Percentiles rank a stretch among this genome's conserved stretches.
phyloP scores from a whole-genome alignment of 2,329 filamentous ascomycete genomes.

The Fusarium sulawesiense region DNA sequence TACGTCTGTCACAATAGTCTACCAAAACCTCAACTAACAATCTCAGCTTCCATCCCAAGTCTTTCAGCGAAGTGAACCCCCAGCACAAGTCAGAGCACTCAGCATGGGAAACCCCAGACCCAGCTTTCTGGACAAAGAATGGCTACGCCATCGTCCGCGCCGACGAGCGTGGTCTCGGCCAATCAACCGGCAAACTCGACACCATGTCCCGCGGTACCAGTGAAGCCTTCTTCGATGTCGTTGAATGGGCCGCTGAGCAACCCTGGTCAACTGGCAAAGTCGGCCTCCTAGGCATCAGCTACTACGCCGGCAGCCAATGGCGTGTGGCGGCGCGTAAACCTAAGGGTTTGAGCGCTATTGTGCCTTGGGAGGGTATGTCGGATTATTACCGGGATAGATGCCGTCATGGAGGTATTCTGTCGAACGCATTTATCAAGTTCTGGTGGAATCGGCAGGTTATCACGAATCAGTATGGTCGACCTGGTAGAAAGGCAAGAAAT shows the following conservation, averaged over 20 bases:
- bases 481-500: conserved; percentile 60
- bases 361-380: conserved; percentile 64
- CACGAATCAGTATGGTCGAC: conserved; percentile 73
- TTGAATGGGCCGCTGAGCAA: conserved; percentile 61
- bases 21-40: background rate
- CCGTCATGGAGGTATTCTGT: conserved; percentile 71
- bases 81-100: conserved; percentile 65
- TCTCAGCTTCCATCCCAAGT: conserved; percentile 53
- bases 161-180: conserved; percentile 61
- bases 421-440: conserved; percentile 64
- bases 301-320: conserved; percentile 62
- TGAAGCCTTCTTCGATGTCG: conserved; percentile 61
- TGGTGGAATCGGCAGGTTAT: conserved; percentile 47
- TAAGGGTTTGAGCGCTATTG: conserved; percentile 59
- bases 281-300: conserved; percentile 60
- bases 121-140: conserved; percentile 65
- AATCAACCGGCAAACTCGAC: conserved; percentile 60
- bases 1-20: no score
- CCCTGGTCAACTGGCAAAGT: conserved; percentile 62
- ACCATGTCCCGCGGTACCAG: conserved; percentile 62
- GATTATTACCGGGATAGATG: conserved; percentile 68
- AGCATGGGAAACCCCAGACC: conserved; percentile 70
- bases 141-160: conserved; percentile 67
- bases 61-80: conserved; percentile 63
- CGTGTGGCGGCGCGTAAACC: conserved; percentile 60